phyloP scores from a whole-genome alignment of 164 flowering plant species.

The Euptelea pleiosperma region DNA sequence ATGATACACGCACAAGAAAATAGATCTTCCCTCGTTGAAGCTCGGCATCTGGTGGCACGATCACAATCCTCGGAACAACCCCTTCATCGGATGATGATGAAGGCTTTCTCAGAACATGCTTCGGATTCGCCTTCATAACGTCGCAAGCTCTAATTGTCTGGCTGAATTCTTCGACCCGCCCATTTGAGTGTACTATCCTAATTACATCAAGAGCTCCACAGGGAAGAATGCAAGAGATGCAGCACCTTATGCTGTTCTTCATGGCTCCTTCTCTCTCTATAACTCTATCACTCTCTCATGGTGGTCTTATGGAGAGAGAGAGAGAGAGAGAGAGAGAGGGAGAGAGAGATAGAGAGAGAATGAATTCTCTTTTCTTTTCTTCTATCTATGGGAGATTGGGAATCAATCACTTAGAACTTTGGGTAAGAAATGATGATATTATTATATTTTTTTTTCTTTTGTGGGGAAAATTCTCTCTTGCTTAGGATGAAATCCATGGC shows the following conservation, averaged over 20 bases:
- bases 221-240: conserved; percentile 91
- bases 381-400: conserved; percentile 14
- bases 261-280: conserved; percentile 23
- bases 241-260: conserved; percentile 75
- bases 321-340: conserved; percentile 3
- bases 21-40: conserved; percentile 92
- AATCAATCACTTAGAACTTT: conserved; percentile 21
- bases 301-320: neutral
- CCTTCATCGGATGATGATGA: conserved; percentile 39
- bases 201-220: conserved; percentile 89
- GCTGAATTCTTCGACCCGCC: conserved; percentile 76
- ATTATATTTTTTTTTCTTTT: conserved; percentile 14
- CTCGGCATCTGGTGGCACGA: conserved; percentile 79
- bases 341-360: neutral
- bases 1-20: conserved; percentile 67
- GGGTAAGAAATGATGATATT: conserved; percentile 25
- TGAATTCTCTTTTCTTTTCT: neutral
- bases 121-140: conserved; percentile 76
- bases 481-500: conserved; percentile 47
- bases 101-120: conserved; percentile 75
- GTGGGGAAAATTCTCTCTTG: conserved; percentile 11
- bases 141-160: conserved; percentile 61
- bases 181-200: conserved; percentile 72
- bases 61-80: conserved; percentile 43
- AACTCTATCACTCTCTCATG: neutral